Evolutionary conservation across 2,329 filamentous ascomycete genomes (phyloP).

Genomic region (Penicillium corylophilum): DNA sequence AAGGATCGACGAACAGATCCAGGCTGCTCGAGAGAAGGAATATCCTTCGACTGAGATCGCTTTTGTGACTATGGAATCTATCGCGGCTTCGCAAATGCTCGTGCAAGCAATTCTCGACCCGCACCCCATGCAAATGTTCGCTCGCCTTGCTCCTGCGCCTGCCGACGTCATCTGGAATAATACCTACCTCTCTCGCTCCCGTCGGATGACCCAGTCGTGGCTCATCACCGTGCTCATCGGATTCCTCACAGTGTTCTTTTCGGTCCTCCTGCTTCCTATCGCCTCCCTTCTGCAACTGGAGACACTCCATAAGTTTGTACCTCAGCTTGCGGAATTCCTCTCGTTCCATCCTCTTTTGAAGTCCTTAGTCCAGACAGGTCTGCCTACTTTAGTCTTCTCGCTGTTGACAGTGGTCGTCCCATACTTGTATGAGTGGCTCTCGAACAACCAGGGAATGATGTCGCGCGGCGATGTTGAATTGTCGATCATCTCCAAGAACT

Average conservation of each 20-base stretch:
- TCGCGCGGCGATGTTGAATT: slow-evolving; percentile 93
- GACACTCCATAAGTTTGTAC: slow-evolving; percentile 71
- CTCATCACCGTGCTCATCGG: slow-evolving; percentile 78
- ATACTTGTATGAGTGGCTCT: slow-evolving; percentile 89
- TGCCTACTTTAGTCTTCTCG: slow-evolving; percentile 82
- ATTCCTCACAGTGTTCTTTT: slow-evolving; percentile 83
- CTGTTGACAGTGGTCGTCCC: slow-evolving; percentile 86
- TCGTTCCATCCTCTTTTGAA: slow-evolving; percentile 66
- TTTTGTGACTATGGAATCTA: slow-evolving; percentile 96
- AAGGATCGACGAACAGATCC: slow-evolving; percentile 72
- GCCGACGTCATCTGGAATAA: slow-evolving; percentile 94
- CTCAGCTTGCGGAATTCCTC: slow-evolving; percentile 66
- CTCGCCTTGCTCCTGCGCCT: slow-evolving; percentile 82
- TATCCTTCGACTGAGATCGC: slow-evolving; percentile 80
- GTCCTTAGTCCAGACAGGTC: slow-evolving; percentile 79
- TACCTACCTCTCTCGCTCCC: slow-evolving; percentile 75
- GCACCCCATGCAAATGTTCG: slow-evolving; percentile 78
- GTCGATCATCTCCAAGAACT: slow-evolving; percentile 95
- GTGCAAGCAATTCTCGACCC: slow-evolving; percentile 93
- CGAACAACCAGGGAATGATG: slow-evolving; percentile 89
- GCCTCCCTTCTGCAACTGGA: slow-evolving; percentile 79
- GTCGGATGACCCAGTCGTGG: slow-evolving; percentile 78
- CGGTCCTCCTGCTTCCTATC: slow-evolving; percentile 74
- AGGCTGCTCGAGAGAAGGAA: slow-evolving; percentile 66
- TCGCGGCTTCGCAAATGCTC: slow-evolving; percentile 89